phyloP scores from a whole-genome alignment of 257 asterid genomes.

The Solanum peruvianum region DNA sequence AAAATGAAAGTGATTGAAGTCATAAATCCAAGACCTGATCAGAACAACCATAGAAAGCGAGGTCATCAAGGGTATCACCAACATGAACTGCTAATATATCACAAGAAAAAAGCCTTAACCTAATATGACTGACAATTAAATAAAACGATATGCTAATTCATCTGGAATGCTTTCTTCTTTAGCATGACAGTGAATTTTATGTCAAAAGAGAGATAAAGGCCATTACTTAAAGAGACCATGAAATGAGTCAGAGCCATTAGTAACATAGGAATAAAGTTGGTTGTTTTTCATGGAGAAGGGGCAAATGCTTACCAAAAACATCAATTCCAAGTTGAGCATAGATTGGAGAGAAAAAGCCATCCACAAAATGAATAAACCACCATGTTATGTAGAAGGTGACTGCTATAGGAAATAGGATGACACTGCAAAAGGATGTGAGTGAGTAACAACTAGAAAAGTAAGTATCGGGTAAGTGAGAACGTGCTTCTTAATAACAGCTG shows the following conservation, averaged over 20 bases:
- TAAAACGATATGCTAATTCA: neutral
- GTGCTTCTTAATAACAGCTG: neutral
- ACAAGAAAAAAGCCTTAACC: neutral
- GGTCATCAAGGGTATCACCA: neutral
- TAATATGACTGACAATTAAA: neutral
- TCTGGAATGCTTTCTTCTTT: neutral
- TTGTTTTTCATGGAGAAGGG: neutral
- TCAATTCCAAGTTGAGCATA: conserved; percentile 32
- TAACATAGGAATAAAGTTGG: neutral
- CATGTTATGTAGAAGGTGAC: conserved; percentile 36
- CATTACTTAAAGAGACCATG: neutral
- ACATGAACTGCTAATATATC: neutral
- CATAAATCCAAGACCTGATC: conserved; percentile 31
- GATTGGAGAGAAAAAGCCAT: conserved; percentile 35
- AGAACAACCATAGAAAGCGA: neutral
- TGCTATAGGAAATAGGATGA: conserved; percentile 33
- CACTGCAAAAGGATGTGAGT: conserved; percentile 19
- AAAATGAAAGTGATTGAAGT: conserved; percentile 33
- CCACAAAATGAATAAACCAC: conserved; percentile 44
- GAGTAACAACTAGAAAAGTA: neutral
- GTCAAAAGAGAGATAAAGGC: neutral
- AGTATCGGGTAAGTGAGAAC: neutral
- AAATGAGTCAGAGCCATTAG: neutral
- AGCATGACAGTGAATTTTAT: neutral
- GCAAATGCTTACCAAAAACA: conserved; percentile 22